Percentiles rank a stretch among this genome's conserved stretches.
Evolutionary conservation across 2,329 filamentous ascomycete genomes (phyloP).

Genomic region (Lithohypha guttulata): DNA sequence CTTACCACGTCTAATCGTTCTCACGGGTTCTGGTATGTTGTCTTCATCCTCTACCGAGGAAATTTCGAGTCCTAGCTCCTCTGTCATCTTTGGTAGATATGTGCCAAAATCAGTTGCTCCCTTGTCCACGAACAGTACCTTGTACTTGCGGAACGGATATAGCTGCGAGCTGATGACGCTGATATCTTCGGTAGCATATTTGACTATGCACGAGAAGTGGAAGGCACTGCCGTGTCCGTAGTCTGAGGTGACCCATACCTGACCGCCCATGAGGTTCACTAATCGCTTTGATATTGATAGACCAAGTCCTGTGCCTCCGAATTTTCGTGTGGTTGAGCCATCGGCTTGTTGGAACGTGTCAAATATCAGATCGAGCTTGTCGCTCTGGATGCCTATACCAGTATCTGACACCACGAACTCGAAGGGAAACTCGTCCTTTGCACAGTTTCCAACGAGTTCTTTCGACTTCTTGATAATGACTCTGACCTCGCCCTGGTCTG

Average conservation of each 20-base stretch:
- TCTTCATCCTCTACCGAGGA: constrained; percentile 70
- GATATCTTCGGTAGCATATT: constrained; percentile 69
- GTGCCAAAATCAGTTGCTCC: constrained; percentile 65
- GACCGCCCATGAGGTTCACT: constrained; percentile 91
- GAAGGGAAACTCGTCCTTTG: constrained; percentile 72
- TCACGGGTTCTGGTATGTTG: constrained; percentile 50
- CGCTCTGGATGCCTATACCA: constrained; percentile 87
- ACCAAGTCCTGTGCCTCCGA: constrained; percentile 87
- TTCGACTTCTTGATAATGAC: constrained; percentile 72
- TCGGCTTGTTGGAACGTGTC: constrained; percentile 98
- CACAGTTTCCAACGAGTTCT: constrained; percentile 42
- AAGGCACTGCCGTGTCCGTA: constrained; percentile 88
- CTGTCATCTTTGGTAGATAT: constrained; percentile 69
- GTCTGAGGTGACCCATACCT: constrained; percentile 90
- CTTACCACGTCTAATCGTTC: constrained; percentile 38
- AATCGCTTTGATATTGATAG: constrained; percentile 90
- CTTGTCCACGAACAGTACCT: constrained; percentile 90
- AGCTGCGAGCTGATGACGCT: constrained; percentile 71
- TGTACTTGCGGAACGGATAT: constrained; percentile 80
- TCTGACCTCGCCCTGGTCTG: constrained; percentile 90
- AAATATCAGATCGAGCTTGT: constrained; percentile 95
- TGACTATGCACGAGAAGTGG: constrained; percentile 90
- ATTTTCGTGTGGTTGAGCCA: constrained; percentile 89
- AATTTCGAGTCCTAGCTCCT: constrained; percentile 66
- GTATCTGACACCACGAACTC: constrained; percentile 95